A percentile compares a stretch with the other conserved stretches of the same genome.
These are phyloP conservation scores for Penicillium sp. DNA, from an alignment of 2,329 filamentous ascomycete species.

Conservation along the genomic window DNA sequence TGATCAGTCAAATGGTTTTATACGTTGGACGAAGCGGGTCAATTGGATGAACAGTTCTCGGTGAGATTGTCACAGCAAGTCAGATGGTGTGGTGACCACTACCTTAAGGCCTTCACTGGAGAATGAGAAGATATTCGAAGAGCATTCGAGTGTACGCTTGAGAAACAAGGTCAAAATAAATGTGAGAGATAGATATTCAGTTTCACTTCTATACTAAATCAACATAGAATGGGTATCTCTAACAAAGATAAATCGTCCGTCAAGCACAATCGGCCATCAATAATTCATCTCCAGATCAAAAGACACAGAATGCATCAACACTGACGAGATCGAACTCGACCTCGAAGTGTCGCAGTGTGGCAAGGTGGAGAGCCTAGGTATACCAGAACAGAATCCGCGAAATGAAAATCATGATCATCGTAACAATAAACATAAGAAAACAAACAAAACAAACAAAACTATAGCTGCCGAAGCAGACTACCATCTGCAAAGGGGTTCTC, in stretches of 20 bases:
- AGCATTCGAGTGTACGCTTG: no score
- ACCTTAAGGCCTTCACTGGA: neutral
- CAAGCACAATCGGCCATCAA: neutral
- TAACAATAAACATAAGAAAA: neutral
- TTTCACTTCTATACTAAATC: neutral
- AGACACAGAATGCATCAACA: neutral
- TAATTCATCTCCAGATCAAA: neutral
- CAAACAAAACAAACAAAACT: neutral
- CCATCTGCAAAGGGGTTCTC: slow-evolving; percentile 46
- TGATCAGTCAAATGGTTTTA: neutral
- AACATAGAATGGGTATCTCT: slow-evolving; percentile 3
- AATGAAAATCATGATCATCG: neutral
- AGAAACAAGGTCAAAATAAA: neutral
- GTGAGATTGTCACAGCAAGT: neutral
- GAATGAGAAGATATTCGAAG: neutral
- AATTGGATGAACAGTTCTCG: neutral
- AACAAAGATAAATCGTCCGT: neutral
- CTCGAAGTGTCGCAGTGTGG: neutral
- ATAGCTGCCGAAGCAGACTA: slow-evolving; percentile 41
- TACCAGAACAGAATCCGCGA: neutral
- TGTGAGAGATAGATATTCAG: neutral
- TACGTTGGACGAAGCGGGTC: neutral
- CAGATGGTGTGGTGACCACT: neutral
- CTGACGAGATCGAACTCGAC: neutral
- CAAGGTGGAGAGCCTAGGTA: neutral